Evolutionary conservation across 306 rosid genomes (phyloP).

Genomic region (Sicyos edulis): DNA sequence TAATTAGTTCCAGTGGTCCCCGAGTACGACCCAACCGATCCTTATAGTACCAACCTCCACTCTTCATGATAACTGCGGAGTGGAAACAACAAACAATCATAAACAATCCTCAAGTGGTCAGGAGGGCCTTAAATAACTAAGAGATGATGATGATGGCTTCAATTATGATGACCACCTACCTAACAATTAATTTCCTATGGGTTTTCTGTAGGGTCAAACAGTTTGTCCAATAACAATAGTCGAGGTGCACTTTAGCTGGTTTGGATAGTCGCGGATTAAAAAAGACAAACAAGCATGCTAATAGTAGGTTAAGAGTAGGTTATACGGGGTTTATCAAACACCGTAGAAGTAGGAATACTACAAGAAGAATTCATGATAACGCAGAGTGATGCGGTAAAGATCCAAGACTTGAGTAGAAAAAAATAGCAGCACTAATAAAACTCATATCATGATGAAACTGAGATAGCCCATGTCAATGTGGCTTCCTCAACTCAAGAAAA

Average conservation of each 20-base stretch:
- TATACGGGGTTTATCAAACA: background rate
- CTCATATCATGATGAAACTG: background rate
- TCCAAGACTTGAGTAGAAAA: slow-evolving; percentile 10
- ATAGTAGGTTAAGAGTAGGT: too few species aligned
- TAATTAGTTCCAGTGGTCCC: slow-evolving; percentile 67
- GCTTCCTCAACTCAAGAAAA: background rate
- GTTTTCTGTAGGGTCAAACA: too few species aligned
- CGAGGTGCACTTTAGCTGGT: too few species aligned
- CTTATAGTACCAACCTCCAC: slow-evolving; percentile 78
- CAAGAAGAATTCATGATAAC: background rate
- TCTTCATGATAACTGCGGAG: slow-evolving; percentile 69
- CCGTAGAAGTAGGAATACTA: background rate
- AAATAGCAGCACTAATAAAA: background rate
- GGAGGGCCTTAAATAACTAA: too few species aligned
- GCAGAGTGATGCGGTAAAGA: background rate
- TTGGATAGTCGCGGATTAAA: too few species aligned
- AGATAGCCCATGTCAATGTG: background rate
- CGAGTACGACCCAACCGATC: slow-evolving; percentile 87
- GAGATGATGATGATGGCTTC: too few species aligned
- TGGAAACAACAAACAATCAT: background rate
- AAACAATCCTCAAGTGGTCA: too few species aligned
- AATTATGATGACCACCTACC: too few species aligned
- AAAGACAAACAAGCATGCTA: too few species aligned
- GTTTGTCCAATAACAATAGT: too few species aligned
- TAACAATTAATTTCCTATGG: too few species aligned